Percentiles rank a stretch among this genome's conserved stretches.
Evolutionary conservation across 306 rosid species (phyloP).

Genomic region (Rubus idaeus): DNA sequence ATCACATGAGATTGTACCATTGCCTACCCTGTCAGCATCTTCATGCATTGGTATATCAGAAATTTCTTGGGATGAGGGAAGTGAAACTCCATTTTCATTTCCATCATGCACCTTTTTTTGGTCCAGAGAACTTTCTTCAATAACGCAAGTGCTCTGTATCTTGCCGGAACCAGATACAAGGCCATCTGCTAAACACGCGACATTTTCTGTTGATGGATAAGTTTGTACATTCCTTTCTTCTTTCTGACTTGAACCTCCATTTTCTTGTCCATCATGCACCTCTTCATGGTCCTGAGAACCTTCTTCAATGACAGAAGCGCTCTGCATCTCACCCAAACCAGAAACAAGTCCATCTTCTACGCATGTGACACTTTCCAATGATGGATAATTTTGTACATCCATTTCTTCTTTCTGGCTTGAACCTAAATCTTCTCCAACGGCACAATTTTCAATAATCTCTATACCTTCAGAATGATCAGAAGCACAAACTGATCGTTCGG

Average conservation of each 20-base stretch:
- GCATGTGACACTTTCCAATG: slow-evolving; percentile 27
- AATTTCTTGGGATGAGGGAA: slow-evolving; percentile 32
- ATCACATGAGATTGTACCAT: slow-evolving; percentile 20
- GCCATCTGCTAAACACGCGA: background rate
- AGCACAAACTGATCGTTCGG: slow-evolving; percentile 26
- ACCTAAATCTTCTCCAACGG: slow-evolving; percentile 35
- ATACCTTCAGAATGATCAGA: slow-evolving; percentile 50
- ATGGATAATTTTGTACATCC: slow-evolving; percentile 24
- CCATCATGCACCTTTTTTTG: slow-evolving; percentile 20
- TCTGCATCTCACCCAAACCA: slow-evolving; percentile 25
- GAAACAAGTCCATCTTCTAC: slow-evolving; percentile 28
- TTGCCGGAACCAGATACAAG: slow-evolving; percentile 1
- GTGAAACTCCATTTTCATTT: slow-evolving; percentile 21
- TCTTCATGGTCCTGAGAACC: slow-evolving; percentile 27
- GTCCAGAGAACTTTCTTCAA: slow-evolving; percentile 29
- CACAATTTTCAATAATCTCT: slow-evolving; percentile 41
- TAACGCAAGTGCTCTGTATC: slow-evolving; percentile 13
- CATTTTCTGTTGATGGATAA: background rate
- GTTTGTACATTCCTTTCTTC: background rate
- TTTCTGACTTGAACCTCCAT: slow-evolving; percentile 8
- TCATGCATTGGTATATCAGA: slow-evolving; percentile 16
- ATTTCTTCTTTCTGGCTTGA: slow-evolving; percentile 38
- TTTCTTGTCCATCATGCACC: slow-evolving; percentile 14
- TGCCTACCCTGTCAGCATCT: slow-evolving; percentile 8
- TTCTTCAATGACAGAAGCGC: slow-evolving; percentile 26